These are phyloP conservation scores for Arachis monticola DNA, from an alignment of 331 rosid genomes.

Conservation along the genomic window DNA sequence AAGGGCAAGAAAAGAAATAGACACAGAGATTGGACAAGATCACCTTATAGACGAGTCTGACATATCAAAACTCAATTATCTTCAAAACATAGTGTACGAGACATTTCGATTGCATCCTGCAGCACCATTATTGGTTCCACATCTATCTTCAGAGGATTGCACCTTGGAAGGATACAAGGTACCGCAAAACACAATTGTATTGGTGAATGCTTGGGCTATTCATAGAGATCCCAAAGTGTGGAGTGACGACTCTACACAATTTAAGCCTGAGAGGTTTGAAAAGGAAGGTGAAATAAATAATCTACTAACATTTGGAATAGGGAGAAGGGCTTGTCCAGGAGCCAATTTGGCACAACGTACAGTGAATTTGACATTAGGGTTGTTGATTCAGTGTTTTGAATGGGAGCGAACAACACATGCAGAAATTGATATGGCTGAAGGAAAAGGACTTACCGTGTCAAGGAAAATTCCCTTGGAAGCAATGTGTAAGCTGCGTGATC, in stretches of 20 bases:
- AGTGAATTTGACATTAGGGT: conserved; percentile 46
- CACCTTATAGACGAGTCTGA: conserved; percentile 51
- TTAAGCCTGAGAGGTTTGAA: conserved; percentile 56
- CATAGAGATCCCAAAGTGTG: conserved; percentile 55
- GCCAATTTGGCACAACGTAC: conserved; percentile 51
- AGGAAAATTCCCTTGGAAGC: conserved; percentile 52
- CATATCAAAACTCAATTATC: conserved; percentile 48
- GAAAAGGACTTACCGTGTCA: conserved; percentile 42
- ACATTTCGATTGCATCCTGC: conserved; percentile 49
- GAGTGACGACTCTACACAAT: conserved; percentile 43
- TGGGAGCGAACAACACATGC: conserved; percentile 48
- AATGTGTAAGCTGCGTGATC: conserved; percentile 45
- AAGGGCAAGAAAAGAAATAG: conserved; percentile 52
- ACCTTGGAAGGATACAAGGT: conserved; percentile 40
- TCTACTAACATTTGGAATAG: conserved; percentile 50
- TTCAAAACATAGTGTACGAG: conserved; percentile 52
- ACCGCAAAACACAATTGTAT: conserved; percentile 45
- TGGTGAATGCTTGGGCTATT: conserved; percentile 57
- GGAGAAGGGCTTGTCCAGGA: conserved; percentile 64
- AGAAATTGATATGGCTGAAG: conserved; percentile 53
- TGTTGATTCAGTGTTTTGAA: conserved; percentile 62
- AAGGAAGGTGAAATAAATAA: conserved; percentile 21
- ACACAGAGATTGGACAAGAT: conserved; percentile 36
- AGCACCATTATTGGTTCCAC: conserved; percentile 55
- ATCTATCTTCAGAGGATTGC: conserved; percentile 48